Percentiles rank a stretch among this genome's conserved stretches.
phyloP scores from a whole-genome alignment of 208 protist species.

The Tritrichomonas foetus region DNA sequence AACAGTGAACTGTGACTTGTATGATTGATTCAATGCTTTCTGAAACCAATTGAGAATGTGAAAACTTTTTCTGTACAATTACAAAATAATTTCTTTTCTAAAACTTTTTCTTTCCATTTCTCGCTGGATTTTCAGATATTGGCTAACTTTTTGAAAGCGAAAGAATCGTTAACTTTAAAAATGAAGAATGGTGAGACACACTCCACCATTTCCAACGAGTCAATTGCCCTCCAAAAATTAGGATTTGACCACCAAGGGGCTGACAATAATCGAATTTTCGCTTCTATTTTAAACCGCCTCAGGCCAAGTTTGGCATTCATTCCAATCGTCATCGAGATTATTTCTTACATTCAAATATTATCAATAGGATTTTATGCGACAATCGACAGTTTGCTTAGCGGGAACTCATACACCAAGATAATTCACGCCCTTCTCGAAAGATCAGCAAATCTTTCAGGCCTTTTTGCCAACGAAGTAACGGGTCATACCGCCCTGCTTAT shows the following conservation, averaged over 20 bases:
- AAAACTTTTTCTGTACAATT: no score
- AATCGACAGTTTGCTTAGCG: background rate
- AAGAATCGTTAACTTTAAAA: background rate
- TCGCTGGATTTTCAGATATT: no score
- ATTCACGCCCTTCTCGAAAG: background rate
- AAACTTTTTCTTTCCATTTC: no score
- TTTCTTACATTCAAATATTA: background rate
- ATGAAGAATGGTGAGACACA: background rate
- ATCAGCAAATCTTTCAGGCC: background rate
- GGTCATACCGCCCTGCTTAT: no score
- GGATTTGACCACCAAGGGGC: background rate
- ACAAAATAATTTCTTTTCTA: no score
- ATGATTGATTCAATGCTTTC: no score
- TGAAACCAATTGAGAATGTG: no score
- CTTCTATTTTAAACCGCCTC: background rate
- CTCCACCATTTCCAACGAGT: background rate
- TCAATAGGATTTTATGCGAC: background rate
- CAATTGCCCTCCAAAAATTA: background rate
- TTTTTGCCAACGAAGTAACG: background rate
- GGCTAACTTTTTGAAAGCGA: no score
- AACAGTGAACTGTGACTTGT: no score
- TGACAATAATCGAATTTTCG: background rate
- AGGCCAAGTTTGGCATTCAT: background rate
- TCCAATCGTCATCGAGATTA: background rate
- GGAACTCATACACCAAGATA: background rate